Evolutionary conservation across 768 basidiomycete species (phyloP), one percentile per base, ranked within the genome.

Genomic region (Amanita jacksonii): DNA sequence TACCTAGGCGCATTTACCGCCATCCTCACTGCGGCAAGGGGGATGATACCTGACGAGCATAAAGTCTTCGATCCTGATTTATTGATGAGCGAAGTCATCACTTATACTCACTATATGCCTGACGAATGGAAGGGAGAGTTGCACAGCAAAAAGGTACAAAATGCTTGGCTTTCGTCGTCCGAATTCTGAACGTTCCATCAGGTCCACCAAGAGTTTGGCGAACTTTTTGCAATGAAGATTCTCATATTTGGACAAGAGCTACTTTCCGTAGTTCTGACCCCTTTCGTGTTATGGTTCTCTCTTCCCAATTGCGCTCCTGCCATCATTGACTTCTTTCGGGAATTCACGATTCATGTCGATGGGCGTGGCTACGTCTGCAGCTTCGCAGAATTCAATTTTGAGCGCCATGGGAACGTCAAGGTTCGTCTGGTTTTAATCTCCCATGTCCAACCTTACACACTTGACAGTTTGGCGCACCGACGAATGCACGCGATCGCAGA

Each of bases 361-460:
- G 90, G 93, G 0, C 74, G 96, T 2, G 96, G 96, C 4, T 94
- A 96, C 55, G 87, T 99, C 15, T 98, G 96, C 57, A 92, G 88
- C 45, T 99, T 98, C 61, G 96, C 96, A 3, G 93, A 94, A 48
- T 99, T 99, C 59, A 93, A 98, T 60, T 98, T 99, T 60, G 82
- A 91, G 65, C 67, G 91, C 44, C 91, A 96, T 50, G 91, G 92
- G 0, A 93, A 93, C 59, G 73, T 90, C 59, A 91, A 86, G 72
- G 85, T 85, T 43, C 73, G 60, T 1, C 1, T 7, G 8, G 32
- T 5, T 22, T 22, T 28, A 22, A 38, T 2, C 15, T 22, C 32
- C n/a, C 16, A 7, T 24, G n/a, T 5, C 31, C 23, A 37, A 37
- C 18, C 34, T 31, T 4, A n/a, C n/a, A 15, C 37, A 8, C 8